These are phyloP conservation scores for Mitragyna speciosa DNA, from an alignment of 257 asterid genomes.

Conservation along the genomic window DNA sequence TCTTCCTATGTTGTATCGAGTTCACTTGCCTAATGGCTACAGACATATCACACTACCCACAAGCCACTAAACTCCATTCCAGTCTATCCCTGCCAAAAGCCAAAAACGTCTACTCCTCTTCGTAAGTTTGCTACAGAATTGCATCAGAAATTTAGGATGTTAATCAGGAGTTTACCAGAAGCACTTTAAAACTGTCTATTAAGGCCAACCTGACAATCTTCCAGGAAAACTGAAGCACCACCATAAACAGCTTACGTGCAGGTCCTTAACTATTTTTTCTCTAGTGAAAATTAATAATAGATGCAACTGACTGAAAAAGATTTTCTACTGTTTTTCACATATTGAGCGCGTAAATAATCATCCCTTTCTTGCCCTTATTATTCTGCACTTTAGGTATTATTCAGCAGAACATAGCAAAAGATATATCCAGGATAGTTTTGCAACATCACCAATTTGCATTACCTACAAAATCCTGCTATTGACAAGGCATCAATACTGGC, in stretches of 20 bases:
- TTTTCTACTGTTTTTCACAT: not conserved
- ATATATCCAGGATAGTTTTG: not conserved
- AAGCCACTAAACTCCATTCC: not conserved
- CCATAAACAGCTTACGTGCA: not conserved
- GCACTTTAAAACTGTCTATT: not conserved
- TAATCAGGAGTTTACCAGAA: not conserved
- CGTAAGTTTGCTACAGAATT: not conserved
- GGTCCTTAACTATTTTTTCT: not conserved
- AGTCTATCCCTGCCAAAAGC: not conserved
- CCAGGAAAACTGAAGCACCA: not conserved
- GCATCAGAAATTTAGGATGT: not conserved
- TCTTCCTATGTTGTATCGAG: not conserved
- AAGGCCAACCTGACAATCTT: not conserved
- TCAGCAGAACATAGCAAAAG: not conserved
- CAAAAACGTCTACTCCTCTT: not conserved
- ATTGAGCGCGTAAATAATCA: not conserved
- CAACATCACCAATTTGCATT: constrained; percentile 20
- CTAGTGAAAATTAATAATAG: not conserved
- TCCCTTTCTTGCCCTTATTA: not conserved
- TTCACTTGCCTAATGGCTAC: not conserved
- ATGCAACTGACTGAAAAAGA: not conserved
- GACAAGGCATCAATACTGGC: constrained; percentile 97
- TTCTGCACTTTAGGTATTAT: not conserved
- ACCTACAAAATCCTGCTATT: constrained; percentile 97
- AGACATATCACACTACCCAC: not conserved